Evolutionary conservation across 2,329 filamentous ascomycete species (phyloP).

Genomic region (Elsinoe arachidis): DNA sequence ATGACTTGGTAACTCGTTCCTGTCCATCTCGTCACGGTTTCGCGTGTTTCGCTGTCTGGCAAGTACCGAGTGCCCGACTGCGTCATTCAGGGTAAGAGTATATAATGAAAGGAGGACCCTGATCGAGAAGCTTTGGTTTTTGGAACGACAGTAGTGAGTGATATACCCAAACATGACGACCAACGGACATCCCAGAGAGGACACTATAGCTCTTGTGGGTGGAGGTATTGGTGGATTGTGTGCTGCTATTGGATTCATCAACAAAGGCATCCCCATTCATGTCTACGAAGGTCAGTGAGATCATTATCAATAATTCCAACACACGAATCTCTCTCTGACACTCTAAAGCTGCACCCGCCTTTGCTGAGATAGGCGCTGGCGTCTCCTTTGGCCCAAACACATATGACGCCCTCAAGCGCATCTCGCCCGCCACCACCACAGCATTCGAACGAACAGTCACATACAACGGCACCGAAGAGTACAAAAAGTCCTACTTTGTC

Average conservation of each 20-base stretch:
- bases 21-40: background rate
- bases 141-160: background rate
- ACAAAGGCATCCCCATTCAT: conserved; percentile 30
- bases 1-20: no score
- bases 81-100: background rate
- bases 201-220: conserved; percentile 47
- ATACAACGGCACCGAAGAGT: conserved; percentile 27
- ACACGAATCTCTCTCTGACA: background rate
- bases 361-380: conserved; percentile 50
- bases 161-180: background rate
- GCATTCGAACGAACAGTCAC: conserved; percentile 24
- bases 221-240: conserved; percentile 50
- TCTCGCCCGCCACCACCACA: conserved; percentile 37
- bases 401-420: conserved; percentile 43
- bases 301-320: background rate
- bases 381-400: conserved; percentile 49
- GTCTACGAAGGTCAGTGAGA: conserved; percentile 21
- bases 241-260: conserved; percentile 44
- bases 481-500: conserved; percentile 30
- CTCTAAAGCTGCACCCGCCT: conserved; percentile 36
- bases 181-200: background rate
- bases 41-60: background rate
- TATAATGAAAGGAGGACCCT: background rate
- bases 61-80: background rate
- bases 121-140: background rate